Evolutionary conservation across 78 protist genomes (phyloP).

Genomic region (Dictyostelium citrinum): DNA sequence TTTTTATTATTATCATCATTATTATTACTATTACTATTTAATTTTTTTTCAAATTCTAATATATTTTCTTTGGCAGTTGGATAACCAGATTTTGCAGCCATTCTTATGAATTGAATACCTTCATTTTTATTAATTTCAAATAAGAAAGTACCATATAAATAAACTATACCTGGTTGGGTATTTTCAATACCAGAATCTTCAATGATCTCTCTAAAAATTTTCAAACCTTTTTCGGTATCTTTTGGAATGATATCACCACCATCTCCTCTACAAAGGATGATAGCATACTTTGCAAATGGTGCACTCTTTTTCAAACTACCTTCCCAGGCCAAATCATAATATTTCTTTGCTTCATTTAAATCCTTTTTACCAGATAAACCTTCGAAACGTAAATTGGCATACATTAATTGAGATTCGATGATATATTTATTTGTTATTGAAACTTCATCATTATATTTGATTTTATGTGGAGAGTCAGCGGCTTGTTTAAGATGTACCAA

Average conservation of each 20-base stretch:
- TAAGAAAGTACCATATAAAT: not conserved
- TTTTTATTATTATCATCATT: not conserved
- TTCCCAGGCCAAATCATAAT: not conserved
- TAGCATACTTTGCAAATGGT: not conserved
- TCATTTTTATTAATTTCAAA: not conserved
- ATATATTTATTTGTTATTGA: not conserved
- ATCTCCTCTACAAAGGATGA: conserved; percentile 4
- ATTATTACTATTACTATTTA: not conserved
- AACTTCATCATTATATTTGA: not conserved
- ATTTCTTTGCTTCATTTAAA: conserved; percentile 1
- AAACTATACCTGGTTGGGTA: not conserved
- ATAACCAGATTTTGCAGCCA: not conserved
- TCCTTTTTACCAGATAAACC: not conserved
- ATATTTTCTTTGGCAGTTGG: not conserved
- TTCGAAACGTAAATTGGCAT: not conserved
- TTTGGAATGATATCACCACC: conserved; percentile 13
- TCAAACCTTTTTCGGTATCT: not conserved
- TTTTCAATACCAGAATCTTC: not conserved
- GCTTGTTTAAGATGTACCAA: not conserved
- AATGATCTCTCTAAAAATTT: not conserved
- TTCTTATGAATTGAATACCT: not conserved
- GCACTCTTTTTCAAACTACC: not conserved
- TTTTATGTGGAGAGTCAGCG: not conserved
- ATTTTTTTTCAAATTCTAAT: not conserved
- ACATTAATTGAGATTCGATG: not conserved